A percentile compares a stretch with the other conserved stretches of the same genome.
Conservation (phyloP, 2,329 filamentous ascomycete genomes). For the Pseudomassariella vexata region DNA sequence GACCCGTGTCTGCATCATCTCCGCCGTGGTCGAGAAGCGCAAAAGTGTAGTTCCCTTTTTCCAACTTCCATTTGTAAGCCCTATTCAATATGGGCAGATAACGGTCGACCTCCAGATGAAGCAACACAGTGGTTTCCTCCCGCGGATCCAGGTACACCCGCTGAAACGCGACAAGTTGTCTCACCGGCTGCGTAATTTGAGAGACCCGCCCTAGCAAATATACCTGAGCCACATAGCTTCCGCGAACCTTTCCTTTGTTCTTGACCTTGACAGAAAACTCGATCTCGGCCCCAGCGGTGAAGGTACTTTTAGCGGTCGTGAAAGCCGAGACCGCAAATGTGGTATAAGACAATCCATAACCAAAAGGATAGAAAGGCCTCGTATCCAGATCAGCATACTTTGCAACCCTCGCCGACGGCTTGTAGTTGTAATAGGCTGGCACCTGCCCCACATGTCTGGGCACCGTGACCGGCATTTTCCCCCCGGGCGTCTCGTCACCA, state of each 20-base stretch:
- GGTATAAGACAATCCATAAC: slow-evolving; percentile 28
- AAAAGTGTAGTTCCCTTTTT: slow-evolving; percentile 35
- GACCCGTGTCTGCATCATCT: slow-evolving; percentile 22
- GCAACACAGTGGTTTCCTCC: slow-evolving; percentile 21
- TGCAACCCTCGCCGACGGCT: slow-evolving; percentile 19
- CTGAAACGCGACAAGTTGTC: slow-evolving; percentile 36
- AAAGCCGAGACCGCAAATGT: slow-evolving; percentile 23
- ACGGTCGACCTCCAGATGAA: slow-evolving; percentile 32
- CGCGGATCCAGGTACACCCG: slow-evolving; percentile 30
- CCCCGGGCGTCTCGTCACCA: slow-evolving; percentile 24
- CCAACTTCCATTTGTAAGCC: slow-evolving; percentile 34
- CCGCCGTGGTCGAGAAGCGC: slow-evolving; percentile 34
- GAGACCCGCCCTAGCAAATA: slow-evolving; percentile 34
- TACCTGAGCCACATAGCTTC: slow-evolving; percentile 33
- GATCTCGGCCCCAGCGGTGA: slow-evolving; percentile 22
- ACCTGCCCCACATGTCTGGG: slow-evolving; percentile 28
- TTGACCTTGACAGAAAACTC: slow-evolving; percentile 26
- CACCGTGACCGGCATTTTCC: slow-evolving; percentile 26
- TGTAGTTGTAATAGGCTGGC: slow-evolving; percentile 29
- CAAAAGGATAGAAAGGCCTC: slow-evolving; percentile 25
- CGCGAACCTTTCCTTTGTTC: slow-evolving; percentile 26
- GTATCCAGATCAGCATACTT: slow-evolving; percentile 25
- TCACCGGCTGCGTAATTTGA: slow-evolving; percentile 33
- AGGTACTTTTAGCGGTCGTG: slow-evolving; percentile 13
- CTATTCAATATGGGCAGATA: slow-evolving; percentile 37